These are phyloP conservation scores for Stachybotrys echinatus DNA, from an alignment of 2,329 filamentous ascomycete species.

Conservation along the genomic window DNA sequence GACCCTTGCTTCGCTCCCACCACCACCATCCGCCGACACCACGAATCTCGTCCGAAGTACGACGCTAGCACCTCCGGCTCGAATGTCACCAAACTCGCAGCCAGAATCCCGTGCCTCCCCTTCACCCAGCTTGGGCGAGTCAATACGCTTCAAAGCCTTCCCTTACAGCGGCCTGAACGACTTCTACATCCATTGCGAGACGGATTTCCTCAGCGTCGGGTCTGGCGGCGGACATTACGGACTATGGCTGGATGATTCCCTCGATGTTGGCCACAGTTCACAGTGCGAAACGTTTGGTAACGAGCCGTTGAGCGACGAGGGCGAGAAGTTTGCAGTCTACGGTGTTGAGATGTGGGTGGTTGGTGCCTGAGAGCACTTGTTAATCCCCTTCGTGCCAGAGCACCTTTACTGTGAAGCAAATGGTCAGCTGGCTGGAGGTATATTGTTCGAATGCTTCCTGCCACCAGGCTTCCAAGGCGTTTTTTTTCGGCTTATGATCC, in stretches of 20 bases:
- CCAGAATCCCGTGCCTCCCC: conserved; percentile 12
- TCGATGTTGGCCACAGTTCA: conserved; percentile 79
- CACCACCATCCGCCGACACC: conserved; percentile 47
- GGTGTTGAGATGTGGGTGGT: conserved; percentile 94
- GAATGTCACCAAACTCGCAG: conserved; percentile 17
- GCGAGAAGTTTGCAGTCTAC: conserved; percentile 83
- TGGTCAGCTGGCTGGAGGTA: too few species aligned
- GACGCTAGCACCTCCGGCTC: conserved; percentile 23
- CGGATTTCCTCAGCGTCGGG: conserved; percentile 77
- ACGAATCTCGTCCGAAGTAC: conserved; percentile 38
- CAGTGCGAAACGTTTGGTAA: conserved; percentile 91
- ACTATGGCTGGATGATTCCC: conserved; percentile 82
- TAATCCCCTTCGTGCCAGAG: too few species aligned
- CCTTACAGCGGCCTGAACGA: conserved; percentile 95
- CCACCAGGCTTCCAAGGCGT: too few species aligned
- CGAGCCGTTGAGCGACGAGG: conserved; percentile 87
- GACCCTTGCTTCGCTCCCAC: conserved; percentile 47
- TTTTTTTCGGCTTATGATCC: too few species aligned
- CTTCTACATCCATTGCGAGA: conserved; percentile 92
- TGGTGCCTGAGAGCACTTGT: conserved; percentile 52
- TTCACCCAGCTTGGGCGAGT: conserved; percentile 55
- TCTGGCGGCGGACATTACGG: conserved; percentile 88
- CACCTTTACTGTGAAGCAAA: too few species aligned
- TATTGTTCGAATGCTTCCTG: too few species aligned
- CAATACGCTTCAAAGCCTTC: conserved; percentile 93